These are phyloP conservation scores for Suillus variegatus DNA, from an alignment of 768 basidiomycete genomes.

Conservation along the genomic window DNA sequence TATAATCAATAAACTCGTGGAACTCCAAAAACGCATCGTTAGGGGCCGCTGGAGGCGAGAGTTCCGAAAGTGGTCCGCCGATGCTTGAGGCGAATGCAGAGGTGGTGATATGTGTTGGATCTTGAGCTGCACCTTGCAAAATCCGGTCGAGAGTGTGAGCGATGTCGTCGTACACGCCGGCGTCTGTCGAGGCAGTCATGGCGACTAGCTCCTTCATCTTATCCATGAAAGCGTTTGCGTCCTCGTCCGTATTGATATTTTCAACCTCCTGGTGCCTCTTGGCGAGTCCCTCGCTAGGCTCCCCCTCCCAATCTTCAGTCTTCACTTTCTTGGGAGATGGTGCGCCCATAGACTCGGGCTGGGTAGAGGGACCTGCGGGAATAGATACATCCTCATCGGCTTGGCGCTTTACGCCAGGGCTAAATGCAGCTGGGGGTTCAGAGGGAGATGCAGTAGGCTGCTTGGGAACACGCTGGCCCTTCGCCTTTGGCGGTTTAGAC, in stretches of 20 bases:
- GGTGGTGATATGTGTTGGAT: slow-evolving; percentile 36
- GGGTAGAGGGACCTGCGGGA: slow-evolving; percentile 30
- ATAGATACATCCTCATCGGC: slow-evolving; percentile 35
- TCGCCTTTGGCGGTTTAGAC: slow-evolving; percentile 53
- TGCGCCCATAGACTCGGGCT: slow-evolving; percentile 40
- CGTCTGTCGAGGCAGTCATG: slow-evolving; percentile 40
- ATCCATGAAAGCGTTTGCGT: slow-evolving; percentile 62
- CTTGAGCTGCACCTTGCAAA: slow-evolving; percentile 55
- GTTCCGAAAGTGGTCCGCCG: slow-evolving; percentile 33
- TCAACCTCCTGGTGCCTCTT: slow-evolving; percentile 42
- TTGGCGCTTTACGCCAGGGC: slow-evolving; percentile 33
- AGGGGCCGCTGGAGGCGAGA: slow-evolving; percentile 37
- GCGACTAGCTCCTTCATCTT: slow-evolving; percentile 65
- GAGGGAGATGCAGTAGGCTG: slow-evolving; percentile 38
- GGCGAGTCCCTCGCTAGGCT: slow-evolving; percentile 50
- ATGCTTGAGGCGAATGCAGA: slow-evolving; percentile 29
- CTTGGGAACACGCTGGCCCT: slow-evolving; percentile 34
- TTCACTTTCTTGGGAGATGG: slow-evolving; percentile 74
- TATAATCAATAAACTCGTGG: slow-evolving; percentile 69
- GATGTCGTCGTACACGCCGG: slow-evolving; percentile 46
- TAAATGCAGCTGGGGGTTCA: slow-evolving; percentile 28
- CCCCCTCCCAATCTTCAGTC: slow-evolving; percentile 65
- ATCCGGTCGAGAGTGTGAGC: slow-evolving; percentile 64
- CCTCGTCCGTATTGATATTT: slow-evolving; percentile 64
- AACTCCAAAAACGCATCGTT: slow-evolving; percentile 47